Evolutionary conservation across 148 eudicot genomes (phyloP).

Genomic region (Chenopodium formosanum): DNA sequence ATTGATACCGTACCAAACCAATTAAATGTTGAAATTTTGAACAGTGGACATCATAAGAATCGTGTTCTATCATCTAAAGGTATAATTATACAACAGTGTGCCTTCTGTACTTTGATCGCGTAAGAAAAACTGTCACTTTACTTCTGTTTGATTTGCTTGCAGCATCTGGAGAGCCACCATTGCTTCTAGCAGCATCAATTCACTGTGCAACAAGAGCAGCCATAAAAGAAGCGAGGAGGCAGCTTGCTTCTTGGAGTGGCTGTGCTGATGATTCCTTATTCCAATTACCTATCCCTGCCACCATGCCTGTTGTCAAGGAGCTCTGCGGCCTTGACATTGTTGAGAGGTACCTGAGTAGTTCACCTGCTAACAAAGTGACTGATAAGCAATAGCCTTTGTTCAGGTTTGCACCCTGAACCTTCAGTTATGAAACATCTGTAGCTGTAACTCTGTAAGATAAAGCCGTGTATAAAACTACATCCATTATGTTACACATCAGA

Average conservation of each 20-base stretch:
- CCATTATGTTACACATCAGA: not conserved
- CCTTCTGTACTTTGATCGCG: not conserved
- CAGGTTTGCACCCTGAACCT: not conserved
- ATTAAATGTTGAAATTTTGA: constrained; percentile 70
- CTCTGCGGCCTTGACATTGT: constrained; percentile 77
- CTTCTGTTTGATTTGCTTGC: constrained; percentile 22
- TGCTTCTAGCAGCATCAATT: constrained; percentile 78
- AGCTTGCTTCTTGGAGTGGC: constrained; percentile 59
- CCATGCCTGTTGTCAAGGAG: constrained; percentile 81
- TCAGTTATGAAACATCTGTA: not conserved
- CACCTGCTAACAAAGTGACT: constrained; percentile 1
- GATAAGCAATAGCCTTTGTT: not conserved
- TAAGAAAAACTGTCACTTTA: not conserved
- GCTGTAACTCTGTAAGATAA: not conserved
- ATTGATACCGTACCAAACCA: constrained; percentile 78
- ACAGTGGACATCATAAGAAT: constrained; percentile 71
- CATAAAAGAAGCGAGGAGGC: constrained; percentile 71
- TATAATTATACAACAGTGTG: constrained; percentile 10
- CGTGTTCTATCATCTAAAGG: constrained; percentile 91
- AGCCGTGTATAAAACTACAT: not conserved
- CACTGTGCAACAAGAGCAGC: constrained; percentile 92
- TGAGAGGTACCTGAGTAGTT: constrained; percentile 49
- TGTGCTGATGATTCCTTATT: constrained; percentile 35
- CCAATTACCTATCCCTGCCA: constrained; percentile 82
- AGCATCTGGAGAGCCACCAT: constrained; percentile 98